Conservation (phyloP, 1,284 basidiomycete species). For the Ustilago vetiveriae region DNA sequence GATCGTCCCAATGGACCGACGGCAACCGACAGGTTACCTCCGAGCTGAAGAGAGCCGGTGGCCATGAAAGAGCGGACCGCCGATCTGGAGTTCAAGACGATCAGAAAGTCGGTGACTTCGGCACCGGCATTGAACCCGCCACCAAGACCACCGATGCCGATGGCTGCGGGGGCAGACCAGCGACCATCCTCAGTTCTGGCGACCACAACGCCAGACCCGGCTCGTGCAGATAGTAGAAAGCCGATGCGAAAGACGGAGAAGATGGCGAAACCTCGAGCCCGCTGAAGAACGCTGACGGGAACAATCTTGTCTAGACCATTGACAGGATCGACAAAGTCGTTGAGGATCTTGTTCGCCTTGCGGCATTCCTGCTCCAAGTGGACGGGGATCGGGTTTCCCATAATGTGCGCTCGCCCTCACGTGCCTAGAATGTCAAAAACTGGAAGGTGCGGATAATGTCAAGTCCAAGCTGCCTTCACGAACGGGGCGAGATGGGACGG, state of each 20-base stretch:
- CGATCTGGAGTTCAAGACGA: slow-evolving; percentile 84
- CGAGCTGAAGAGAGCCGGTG: slow-evolving; percentile 85
- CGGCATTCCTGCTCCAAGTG: slow-evolving; percentile 70
- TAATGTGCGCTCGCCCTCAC: not conserved
- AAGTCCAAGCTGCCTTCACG: too few relatives aligned
- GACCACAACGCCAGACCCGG: slow-evolving; percentile 90
- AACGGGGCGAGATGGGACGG: too few relatives aligned
- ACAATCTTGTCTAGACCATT: slow-evolving; percentile 63
- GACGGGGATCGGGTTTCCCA: slow-evolving; percentile 68
- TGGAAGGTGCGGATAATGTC: not conserved
- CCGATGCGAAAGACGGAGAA: slow-evolving; percentile 69
- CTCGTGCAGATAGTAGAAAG: slow-evolving; percentile 74
- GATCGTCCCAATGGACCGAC: slow-evolving; percentile 93
- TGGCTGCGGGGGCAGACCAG: slow-evolving; percentile 93
- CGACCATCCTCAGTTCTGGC: slow-evolving; percentile 83
- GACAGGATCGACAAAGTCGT: slow-evolving; percentile 60
- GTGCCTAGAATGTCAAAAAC: not conserved
- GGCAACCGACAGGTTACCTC: slow-evolving; percentile 75
- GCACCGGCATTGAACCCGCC: slow-evolving; percentile 83
- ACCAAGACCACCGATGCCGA: slow-evolving; percentile 83
- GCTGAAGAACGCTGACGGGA: slow-evolving; percentile 70
- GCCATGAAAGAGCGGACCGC: slow-evolving; percentile 89
- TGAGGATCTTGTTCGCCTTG: slow-evolving; percentile 69
- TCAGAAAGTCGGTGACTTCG: slow-evolving; percentile 92
- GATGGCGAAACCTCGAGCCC: slow-evolving; percentile 84